A percentile compares a stretch with the other conserved stretches of the same genome.
phyloP scores from a whole-genome alignment of 2,329 filamentous ascomycete species.

The Mycogone perniciosa region DNA sequence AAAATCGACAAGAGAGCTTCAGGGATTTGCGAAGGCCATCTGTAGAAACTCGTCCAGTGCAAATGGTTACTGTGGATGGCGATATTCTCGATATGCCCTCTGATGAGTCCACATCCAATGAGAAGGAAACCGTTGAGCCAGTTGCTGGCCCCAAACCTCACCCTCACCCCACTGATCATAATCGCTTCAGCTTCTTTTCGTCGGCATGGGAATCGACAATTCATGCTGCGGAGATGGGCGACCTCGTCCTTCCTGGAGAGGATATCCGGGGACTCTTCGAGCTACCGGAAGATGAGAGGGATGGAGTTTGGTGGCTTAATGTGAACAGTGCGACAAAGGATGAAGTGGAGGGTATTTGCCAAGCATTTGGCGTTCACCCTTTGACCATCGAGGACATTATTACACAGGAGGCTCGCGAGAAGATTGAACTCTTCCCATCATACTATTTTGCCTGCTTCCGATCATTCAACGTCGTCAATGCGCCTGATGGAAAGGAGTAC shows the following conservation, averaged over 20 bases:
- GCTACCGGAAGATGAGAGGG: constrained; percentile 52
- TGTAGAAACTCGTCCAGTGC: constrained; percentile 22
- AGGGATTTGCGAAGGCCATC: constrained; percentile 27
- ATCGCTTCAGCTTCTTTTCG: constrained; percentile 94
- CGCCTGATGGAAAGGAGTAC: constrained; percentile 74
- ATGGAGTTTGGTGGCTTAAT: constrained; percentile 98
- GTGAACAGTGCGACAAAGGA: constrained; percentile 85
- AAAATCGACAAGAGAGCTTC: constrained; percentile 40
- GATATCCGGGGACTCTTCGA: constrained; percentile 81
- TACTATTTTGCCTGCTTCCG: constrained; percentile 99
- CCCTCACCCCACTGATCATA: constrained; percentile 50
- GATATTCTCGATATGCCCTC: constrained; percentile 51
- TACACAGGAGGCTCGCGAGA: constrained; percentile 92
- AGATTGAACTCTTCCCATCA: constrained; percentile 93
- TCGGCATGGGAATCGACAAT: constrained; percentile 91
- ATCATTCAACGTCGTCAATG: constrained; percentile 75
- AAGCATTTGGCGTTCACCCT: constrained; percentile 91
- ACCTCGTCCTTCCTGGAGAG: constrained; percentile 82
- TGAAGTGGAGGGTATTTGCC: constrained; percentile 81
- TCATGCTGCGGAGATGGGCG: constrained; percentile 81
- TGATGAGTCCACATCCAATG: constrained; percentile 36
- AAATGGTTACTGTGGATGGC: constrained; percentile 47
- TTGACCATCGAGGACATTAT: constrained; percentile 94
- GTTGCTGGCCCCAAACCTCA: constrained; percentile 32
- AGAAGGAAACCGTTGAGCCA: constrained; percentile 39